These are phyloP conservation scores for Jacaranda copaia DNA, from an alignment of 257 asterid genomes.

Conservation along the genomic window DNA sequence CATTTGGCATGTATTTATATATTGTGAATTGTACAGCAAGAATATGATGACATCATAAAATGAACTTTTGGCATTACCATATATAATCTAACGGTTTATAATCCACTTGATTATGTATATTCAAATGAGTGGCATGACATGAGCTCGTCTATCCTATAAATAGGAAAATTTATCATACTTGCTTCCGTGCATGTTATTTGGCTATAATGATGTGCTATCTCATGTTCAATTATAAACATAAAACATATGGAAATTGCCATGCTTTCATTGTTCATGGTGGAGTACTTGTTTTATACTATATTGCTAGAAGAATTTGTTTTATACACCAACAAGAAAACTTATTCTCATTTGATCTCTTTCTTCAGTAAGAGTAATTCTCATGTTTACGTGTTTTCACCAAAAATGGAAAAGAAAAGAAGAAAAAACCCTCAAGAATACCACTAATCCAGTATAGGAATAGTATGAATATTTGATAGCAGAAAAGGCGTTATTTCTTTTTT, in stretches of 20 bases:
- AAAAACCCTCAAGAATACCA: conserved; percentile 14
- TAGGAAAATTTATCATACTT: too few species aligned
- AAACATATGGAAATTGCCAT: background rate
- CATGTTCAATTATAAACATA: background rate
- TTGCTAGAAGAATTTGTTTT: background rate
- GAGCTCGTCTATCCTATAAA: too few species aligned
- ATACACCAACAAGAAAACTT: background rate
- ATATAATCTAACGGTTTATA: too few species aligned
- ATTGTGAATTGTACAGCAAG: too few species aligned
- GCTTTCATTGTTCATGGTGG: too few species aligned
- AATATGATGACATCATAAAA: too few species aligned
- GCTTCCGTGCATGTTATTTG: too few species aligned
- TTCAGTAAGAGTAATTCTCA: background rate
- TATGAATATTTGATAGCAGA: background rate
- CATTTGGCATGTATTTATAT: too few species aligned
- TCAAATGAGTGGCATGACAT: too few species aligned
- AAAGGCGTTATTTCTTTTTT: conserved; percentile 17
- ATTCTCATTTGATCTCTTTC: background rate
- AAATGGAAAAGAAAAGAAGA: background rate
- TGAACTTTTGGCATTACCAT: too few species aligned
- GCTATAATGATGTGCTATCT: too few species aligned
- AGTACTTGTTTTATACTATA: background rate
- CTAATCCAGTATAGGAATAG: background rate
- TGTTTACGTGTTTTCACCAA: conserved; percentile 12
- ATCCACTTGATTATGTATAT: too few species aligned